Conservation (phyloP, 176 grass and related monocot genomes). For the Zizania latifolia region DNA sequence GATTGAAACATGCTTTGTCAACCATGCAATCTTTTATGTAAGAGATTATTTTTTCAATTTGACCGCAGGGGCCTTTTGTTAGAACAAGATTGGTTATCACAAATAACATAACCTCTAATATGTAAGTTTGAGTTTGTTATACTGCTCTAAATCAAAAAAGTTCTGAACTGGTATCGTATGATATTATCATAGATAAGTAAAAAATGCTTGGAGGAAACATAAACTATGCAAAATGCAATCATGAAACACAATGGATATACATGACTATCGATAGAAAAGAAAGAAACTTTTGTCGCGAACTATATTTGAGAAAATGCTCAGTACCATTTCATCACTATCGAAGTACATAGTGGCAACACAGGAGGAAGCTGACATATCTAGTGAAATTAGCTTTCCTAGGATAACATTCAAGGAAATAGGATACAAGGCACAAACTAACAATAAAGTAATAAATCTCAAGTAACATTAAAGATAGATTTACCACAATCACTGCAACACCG, state of each 20-base stretch:
- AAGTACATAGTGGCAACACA: slow-evolving; percentile 1
- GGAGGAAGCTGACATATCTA: background rate
- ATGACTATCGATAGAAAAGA: background rate
- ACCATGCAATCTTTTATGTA: background rate
- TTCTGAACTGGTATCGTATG: background rate
- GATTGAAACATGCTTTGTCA: background rate
- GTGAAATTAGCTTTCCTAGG: background rate
- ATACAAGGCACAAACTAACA: background rate
- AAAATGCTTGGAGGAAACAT: background rate
- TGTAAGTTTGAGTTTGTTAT: background rate
- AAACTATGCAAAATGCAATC: slow-evolving; percentile 12
- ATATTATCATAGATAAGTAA: background rate
- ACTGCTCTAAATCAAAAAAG: background rate
- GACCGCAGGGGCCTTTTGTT: background rate
- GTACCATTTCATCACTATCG: background rate
- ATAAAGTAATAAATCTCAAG: background rate
- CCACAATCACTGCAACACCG: slow-evolving; percentile 60
- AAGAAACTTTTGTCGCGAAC: background rate
- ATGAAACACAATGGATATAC: slow-evolving; percentile 2
- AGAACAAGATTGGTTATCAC: background rate
- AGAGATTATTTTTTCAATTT: background rate
- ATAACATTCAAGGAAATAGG: slow-evolving; percentile 3
- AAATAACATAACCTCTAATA: background rate
- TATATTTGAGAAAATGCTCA: background rate
- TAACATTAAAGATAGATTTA: slow-evolving; percentile 35